These are phyloP conservation scores for Triadica sebifera DNA, from an alignment of 345 rosid genomes.

Conservation along the genomic window DNA sequence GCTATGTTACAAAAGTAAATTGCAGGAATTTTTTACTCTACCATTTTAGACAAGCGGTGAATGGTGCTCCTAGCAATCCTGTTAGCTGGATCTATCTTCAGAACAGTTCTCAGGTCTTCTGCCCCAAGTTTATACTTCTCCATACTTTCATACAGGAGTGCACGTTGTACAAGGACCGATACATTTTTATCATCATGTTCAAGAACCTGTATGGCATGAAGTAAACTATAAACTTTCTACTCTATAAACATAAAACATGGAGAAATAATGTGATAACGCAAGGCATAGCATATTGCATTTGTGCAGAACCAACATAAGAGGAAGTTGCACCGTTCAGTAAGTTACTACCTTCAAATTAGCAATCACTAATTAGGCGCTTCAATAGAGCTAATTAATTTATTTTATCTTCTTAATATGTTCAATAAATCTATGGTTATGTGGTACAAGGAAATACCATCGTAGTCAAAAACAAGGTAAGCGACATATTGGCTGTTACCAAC, in stretches of 20 bases:
- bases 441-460: not conserved
- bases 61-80: conserved; percentile 94
- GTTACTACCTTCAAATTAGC: not conserved
- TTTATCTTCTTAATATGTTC: not conserved
- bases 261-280: not conserved
- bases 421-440: not conserved
- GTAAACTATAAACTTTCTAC: not conserved
- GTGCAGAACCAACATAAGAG: not conserved
- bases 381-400: not conserved
- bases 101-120: conserved; percentile 86
- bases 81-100: conserved; percentile 82
- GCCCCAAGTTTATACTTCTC: conserved; percentile 97
- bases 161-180: conserved; percentile 77
- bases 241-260: not conserved
- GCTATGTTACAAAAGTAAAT: not conserved
- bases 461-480: not conserved
- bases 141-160: conserved; percentile 95
- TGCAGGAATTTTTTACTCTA: conserved; percentile 35
- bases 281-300: not conserved
- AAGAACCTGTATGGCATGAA: conserved; percentile 55
- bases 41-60: conserved; percentile 88
- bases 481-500: not conserved
- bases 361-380: not conserved
- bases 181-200: conserved; percentile 68
- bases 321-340: not conserved